These are phyloP conservation scores for Daldinia caldariorum DNA, from an alignment of 495 filamentous ascomycete genomes.

Conservation along the genomic window DNA sequence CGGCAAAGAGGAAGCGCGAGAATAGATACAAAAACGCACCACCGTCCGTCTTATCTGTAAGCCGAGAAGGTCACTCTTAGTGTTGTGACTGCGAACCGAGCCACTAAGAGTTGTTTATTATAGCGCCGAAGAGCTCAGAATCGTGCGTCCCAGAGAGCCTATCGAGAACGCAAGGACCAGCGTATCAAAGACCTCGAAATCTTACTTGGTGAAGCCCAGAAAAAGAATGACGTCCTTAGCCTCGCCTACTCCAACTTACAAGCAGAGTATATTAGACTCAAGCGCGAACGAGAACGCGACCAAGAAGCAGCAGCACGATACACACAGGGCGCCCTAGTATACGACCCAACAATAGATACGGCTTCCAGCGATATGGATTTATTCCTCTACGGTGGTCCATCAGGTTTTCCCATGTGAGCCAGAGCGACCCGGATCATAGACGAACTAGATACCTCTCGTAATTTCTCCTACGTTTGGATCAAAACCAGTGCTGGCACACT, in stretches of 20 bases:
- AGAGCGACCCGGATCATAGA: not conserved
- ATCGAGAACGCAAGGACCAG: conserved; percentile 85
- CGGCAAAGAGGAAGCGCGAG: conserved; percentile 58
- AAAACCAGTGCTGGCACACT: not conserved
- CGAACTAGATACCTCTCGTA: not conserved
- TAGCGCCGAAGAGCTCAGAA: conserved; percentile 68
- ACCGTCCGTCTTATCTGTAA: conserved; percentile 58
- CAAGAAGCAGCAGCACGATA: conserved; percentile 38
- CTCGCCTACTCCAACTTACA: conserved; percentile 55
- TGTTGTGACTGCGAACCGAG: not conserved
- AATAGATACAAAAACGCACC: conserved; percentile 63
- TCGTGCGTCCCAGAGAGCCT: conserved; percentile 75
- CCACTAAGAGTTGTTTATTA: conserved; percentile 37
- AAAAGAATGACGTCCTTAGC: conserved; percentile 55
- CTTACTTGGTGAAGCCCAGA: conserved; percentile 69
- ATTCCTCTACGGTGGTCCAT: conserved; percentile 34
- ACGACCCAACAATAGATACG: conserved; percentile 35
- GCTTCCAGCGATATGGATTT: conserved; percentile 32
- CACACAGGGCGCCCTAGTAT: conserved; percentile 31
- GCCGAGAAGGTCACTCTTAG: conserved; percentile 21
- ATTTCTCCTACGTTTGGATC: not conserved
- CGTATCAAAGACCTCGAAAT: conserved; percentile 83
- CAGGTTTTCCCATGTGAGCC: conserved; percentile 29
- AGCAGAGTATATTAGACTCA: conserved; percentile 54
- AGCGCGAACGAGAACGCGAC: conserved; percentile 44